A percentile compares a stretch with the other conserved stretches of the same genome.
Evolutionary conservation across 805 yeast species (phyloP).

Genomic region (Metschnikowia rubicola): DNA sequence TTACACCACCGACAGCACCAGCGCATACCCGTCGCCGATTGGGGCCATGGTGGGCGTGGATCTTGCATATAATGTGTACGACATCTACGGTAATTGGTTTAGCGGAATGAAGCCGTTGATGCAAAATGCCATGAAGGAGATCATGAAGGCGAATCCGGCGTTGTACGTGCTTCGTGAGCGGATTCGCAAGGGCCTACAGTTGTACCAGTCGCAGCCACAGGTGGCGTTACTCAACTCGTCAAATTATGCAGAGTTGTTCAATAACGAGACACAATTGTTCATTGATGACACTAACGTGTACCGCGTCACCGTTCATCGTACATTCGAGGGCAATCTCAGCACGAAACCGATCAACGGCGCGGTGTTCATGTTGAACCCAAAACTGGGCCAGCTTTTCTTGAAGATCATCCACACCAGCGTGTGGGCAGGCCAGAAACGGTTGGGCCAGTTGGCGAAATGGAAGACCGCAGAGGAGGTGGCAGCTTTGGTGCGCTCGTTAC

Average conservation of each 20-base stretch:
- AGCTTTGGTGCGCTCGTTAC: conserved; percentile 81
- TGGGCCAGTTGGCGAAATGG: conserved; percentile 94
- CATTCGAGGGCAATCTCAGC: conserved; percentile 88
- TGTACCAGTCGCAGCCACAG: conserved; percentile 90
- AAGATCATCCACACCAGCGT: conserved; percentile 90
- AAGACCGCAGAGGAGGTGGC: conserved; percentile 97
- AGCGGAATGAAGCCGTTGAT: conserved; percentile 88
- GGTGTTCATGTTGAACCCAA: conserved; percentile 83
- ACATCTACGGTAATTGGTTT: conserved; percentile 97
- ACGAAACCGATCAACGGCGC: conserved; percentile 94
- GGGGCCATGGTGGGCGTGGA: conserved; percentile 91
- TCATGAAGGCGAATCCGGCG: conserved; percentile 94
- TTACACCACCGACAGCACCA: conserved; percentile 82
- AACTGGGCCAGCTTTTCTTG: conserved; percentile 83
- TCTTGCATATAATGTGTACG: conserved; percentile 92
- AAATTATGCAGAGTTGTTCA: conserved; percentile 86
- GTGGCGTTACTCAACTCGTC: conserved; percentile 86
- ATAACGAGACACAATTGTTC: conserved; percentile 76
- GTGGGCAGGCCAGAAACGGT: conserved; percentile 92
- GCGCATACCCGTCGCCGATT: conserved; percentile 87
- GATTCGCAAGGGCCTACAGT: conserved; percentile 87
- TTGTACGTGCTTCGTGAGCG: conserved; percentile 88
- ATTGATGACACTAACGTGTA: conserved; percentile 94
- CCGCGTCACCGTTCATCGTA: conserved; percentile 85
- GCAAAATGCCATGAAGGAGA: conserved; percentile 88